Percentiles rank a stretch among this genome's conserved stretches.
Evolutionary conservation across 1,284 basidiomycete genomes (phyloP).

Genomic region (Leccinum fuscescens): DNA sequence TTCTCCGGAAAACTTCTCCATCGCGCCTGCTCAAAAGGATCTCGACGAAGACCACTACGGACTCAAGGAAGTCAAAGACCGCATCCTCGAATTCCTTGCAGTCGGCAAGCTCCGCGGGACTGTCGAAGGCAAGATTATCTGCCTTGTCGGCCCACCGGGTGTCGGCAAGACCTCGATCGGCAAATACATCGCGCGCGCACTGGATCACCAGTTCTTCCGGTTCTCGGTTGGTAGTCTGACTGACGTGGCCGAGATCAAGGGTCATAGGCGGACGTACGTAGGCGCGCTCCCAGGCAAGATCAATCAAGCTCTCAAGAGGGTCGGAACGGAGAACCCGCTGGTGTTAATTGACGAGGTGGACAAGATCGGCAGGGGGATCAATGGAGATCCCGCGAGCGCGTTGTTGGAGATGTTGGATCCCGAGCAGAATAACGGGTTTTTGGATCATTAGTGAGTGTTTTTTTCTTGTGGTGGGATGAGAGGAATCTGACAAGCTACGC

Average conservation of each 20-base stretch:
- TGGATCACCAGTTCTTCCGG: constrained; percentile 88
- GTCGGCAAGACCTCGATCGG: constrained; percentile 95
- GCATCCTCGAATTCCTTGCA: constrained; percentile 97
- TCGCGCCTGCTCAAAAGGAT: constrained; percentile 80
- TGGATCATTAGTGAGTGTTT: constrained; percentile 82
- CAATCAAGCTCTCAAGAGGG: constrained; percentile 95
- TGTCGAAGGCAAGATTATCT: constrained; percentile 98
- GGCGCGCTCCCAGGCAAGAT: constrained; percentile 97
- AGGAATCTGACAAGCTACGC: constrained; percentile 8
- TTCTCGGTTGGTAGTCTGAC: constrained; percentile 97
- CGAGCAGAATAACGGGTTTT: constrained; percentile 94
- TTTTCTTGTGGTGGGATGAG: background rate
- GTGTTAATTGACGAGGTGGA: constrained; percentile 98
- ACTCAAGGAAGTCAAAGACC: constrained; percentile 92
- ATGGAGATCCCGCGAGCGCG: constrained; percentile 94
- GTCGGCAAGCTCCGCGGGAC: constrained; percentile 96
- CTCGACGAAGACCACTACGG: constrained; percentile 98
- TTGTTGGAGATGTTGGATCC: constrained; percentile 97
- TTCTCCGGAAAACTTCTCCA: constrained; percentile 91
- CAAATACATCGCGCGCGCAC: constrained; percentile 89
- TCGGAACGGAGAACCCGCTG: constrained; percentile 95
- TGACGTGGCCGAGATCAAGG: constrained; percentile 99
- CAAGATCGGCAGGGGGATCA: constrained; percentile 95
- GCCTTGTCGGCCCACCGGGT: constrained; percentile 94
- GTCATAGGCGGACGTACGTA: constrained; percentile 95